Base-by-base conservation (phyloP, 257 asterid species). In the Jacaranda copaia region DNA sequence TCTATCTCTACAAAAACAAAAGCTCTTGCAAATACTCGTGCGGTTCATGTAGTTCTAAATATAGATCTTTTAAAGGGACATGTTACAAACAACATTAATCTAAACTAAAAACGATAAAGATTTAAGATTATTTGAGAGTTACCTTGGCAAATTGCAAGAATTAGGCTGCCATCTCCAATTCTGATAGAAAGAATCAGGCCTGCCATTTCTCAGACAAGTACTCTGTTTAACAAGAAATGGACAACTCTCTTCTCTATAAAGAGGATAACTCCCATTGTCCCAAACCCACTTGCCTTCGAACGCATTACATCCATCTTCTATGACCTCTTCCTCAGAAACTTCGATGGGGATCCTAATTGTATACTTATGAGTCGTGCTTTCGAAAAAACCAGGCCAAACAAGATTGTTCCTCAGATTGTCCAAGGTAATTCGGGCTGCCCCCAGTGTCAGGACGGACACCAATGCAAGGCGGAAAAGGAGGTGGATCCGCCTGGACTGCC, bases 161-260 rank as follows among this genome's bases (percentile, higher is more conserved):
- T 82, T 55, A 46, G 99, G 98, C 59, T 91, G 96, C 97, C 98
- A 95, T 77, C 92, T 89, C 99, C 98, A 91, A 13, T 93, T 89
- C 87, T 90, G 96, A 79, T 91, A 95, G 67, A 72, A 78, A 59
- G 94, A 93, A 80, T 95, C 98, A 12, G 85, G 87, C 80, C 98
- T 87, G 5, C 98, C 99, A 66, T 95, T 95, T 64, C 81, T 89
- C 32, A 77, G 72, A 77, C 99, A 95, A 42, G 97, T 91, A 4
- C 89, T 88, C 74, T 95, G 99, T 74, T 91, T 95, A 9, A 89
- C 98, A 52, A 95, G 78, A 76, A 82, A 93, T 0, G 91, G 88
- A 70, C 98, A 95, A 25, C 79, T 84, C 2, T 89, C 92, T 83
- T 95, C 99, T 63, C 67, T 74, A 40, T 91, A 93, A 32, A 89